These are phyloP conservation scores for Rasamsonia emersonii DNA, from an alignment of 2,329 filamentous ascomycete species.

Conservation along the genomic window DNA sequence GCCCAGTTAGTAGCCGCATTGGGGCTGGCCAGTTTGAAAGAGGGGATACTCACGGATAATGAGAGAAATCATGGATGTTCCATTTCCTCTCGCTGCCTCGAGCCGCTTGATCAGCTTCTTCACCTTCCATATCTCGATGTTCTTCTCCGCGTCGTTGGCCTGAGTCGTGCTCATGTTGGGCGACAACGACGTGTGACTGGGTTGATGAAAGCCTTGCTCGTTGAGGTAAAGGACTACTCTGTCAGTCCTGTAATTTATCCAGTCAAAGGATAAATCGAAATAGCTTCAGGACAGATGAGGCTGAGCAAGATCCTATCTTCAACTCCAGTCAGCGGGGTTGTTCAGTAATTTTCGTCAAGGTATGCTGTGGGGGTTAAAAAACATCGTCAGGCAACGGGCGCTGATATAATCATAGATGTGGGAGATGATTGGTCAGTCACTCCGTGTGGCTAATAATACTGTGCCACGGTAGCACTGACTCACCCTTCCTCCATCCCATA, in stretches of 20 bases:
- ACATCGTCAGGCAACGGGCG: too few species aligned
- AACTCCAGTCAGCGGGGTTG: too few species aligned
- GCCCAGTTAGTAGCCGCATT: slow-evolving; percentile 13
- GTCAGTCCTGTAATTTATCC: background rate
- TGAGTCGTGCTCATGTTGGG: slow-evolving; percentile 72
- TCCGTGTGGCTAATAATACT: too few species aligned
- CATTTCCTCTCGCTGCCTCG: slow-evolving; percentile 93
- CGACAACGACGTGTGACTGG: slow-evolving; percentile 10
- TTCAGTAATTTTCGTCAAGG: too few species aligned
- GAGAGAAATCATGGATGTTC: slow-evolving; percentile 98
- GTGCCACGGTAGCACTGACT: too few species aligned
- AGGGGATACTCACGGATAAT: slow-evolving; percentile 70
- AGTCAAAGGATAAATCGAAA: background rate
- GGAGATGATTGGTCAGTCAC: too few species aligned
- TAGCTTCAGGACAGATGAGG: too few species aligned
- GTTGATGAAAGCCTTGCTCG: slow-evolving; percentile 4
- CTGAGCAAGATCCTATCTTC: too few species aligned
- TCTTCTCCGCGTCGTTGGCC: slow-evolving; percentile 95
- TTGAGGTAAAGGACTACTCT: slow-evolving; percentile 1
- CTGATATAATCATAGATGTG: too few species aligned
- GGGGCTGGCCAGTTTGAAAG: slow-evolving; percentile 5
- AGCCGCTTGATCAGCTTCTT: slow-evolving; percentile 99
- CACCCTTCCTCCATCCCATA: too few species aligned
- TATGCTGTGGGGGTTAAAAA: too few species aligned
- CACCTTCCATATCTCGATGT: slow-evolving; percentile 82